Evolutionary conservation across 2,329 filamentous ascomycete species (phyloP), one percentile per base, ranked within the genome.

Genomic region (Diaporthe destruens): DNA sequence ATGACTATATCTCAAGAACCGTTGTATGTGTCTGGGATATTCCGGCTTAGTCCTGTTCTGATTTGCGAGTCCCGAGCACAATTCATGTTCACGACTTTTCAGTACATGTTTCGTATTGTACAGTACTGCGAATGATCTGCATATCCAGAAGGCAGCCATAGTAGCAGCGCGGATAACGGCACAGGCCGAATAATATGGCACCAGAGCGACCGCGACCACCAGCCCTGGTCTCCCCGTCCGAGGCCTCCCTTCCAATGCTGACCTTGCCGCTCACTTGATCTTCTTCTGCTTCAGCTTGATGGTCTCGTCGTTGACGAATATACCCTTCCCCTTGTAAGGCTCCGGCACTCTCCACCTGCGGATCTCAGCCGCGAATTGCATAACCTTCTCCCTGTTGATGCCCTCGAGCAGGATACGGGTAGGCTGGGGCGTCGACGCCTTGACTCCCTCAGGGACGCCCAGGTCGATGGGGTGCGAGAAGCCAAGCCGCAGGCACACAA

Each of bases 321-420:
- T 97, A 78, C 96, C 96, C 90, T 99, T 98, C 77, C 96, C 96
- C 90, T 99, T 99, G 85, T 99, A 99, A 76, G 96, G 96, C 85
- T 99, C 96, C 39, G 96, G 96, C 76, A 89, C 89, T 80, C 96
- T 92, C 96, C 96, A 98, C 83, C 87, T 89, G 78, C 94, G 88
- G 77, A 99, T 97, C 77, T 92, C 87, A 0, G 96, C 96, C 23
- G 96, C 96, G 82, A 98, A 98, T 72, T 93, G 91, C 88, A 95
- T 96, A 75, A 99, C 91, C 63, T 92, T 88, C 83, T 97, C 92
- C 81, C 94, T 95, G 81, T 98, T 90, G 68, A 92, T 88, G 11
- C 96, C 95, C 85, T 99, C 95, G 51, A 99, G 85, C 77, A 99
- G 84, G 77, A 99, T 94, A 73, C 95, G 91, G 44, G 96, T 99